Conservation (phyloP, 2,329 filamentous ascomycete genomes). For the Thermothelomyces thermophilus region DNA sequence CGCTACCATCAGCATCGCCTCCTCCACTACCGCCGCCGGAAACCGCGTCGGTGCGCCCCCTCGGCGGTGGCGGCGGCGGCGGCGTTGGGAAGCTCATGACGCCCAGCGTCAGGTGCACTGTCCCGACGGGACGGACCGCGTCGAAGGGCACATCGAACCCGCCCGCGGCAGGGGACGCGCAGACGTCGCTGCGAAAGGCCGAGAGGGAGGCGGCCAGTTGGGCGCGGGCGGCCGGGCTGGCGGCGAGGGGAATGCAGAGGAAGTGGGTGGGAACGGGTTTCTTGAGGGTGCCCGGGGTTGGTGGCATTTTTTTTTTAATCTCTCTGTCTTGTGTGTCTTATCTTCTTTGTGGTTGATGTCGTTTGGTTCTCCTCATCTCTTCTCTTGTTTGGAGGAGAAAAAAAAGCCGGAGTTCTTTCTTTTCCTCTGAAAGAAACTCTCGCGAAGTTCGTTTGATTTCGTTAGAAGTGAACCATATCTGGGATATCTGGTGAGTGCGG, state of each 20-base stretch:
- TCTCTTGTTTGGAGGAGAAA: no score
- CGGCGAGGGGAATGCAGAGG: slow-evolving; percentile 67
- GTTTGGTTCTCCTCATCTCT: no score
- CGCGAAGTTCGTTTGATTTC: no score
- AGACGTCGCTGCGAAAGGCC: slow-evolving; percentile 55
- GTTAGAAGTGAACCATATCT: no score
- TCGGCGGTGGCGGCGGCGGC: no score
- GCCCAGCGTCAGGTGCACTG: slow-evolving; percentile 79
- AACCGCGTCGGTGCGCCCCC: no score
- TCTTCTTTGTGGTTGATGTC: neutral
- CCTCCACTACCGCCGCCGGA: neutral
- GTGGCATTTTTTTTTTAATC: slow-evolving; percentile 8
- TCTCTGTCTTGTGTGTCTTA: neutral
- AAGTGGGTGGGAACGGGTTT: slow-evolving; percentile 55
- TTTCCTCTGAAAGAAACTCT: no score
- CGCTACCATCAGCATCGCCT: slow-evolving; percentile 13
- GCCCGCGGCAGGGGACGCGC: slow-evolving; percentile 29
- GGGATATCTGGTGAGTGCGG: no score
- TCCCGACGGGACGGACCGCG: slow-evolving; percentile 70
- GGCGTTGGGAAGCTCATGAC: slow-evolving; percentile 63
- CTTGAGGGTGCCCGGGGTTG: slow-evolving; percentile 9
- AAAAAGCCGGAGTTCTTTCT: no score
- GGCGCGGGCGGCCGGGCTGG: slow-evolving; percentile 45
- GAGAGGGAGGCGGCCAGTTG: slow-evolving; percentile 59
- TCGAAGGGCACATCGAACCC: slow-evolving; percentile 49